Evolutionary conservation across 352 stramenopile genomes (phyloP), one percentile per base, ranked within the genome.

Genomic region (Phytophthora rubi): DNA sequence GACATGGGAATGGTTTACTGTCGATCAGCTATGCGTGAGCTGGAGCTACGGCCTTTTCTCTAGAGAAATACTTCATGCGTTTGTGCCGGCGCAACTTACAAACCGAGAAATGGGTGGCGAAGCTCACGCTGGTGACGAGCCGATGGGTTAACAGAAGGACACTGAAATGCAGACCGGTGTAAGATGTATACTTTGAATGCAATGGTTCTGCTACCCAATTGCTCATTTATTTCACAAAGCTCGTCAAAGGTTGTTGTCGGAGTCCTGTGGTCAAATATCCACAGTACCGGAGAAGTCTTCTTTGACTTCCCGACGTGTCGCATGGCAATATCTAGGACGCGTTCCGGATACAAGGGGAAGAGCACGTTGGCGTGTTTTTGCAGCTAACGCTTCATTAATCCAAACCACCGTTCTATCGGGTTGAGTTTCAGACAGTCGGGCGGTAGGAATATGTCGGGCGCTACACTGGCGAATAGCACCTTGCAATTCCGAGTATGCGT

Each of bases 21-120:
- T 15, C 45, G 33, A 45, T 49, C 37, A 10, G 35, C 5, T 0
- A 49, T 16, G 13, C n/a, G 23, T 0, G 13, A 49, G 2, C 18
- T 26, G 8, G 12, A 30, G 5, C 32, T 72, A 62, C 45, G 42
- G 54, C 39, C 54, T 59, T 21, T 65, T 65, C 16, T 26, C 47
- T 23, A 5, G 12, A 16, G 59, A 47, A 3, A 58, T 65, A 12
- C 58, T 18, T 6, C 48, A 53, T 4, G 32, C 44, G 49, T 65
- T 65, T 15, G 59, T 48, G 1, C 59, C 35, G 6, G 30, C 32
- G 8, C 32, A 52, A 37, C 59, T 48, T 23, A 59, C 48, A 1
- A 58, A 59, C 15, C 33, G 7, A 13, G 10, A 2, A 2, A 58
- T 59, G 12, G 12, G 44, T 33, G 48, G 53, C 8, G 48, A 47